A percentile compares a stretch with the other conserved stretches of the same genome.
These are phyloP conservation scores for Thielaviopsis populi DNA, from an alignment of 2,329 filamentous ascomycete species.

Conservation along the genomic window DNA sequence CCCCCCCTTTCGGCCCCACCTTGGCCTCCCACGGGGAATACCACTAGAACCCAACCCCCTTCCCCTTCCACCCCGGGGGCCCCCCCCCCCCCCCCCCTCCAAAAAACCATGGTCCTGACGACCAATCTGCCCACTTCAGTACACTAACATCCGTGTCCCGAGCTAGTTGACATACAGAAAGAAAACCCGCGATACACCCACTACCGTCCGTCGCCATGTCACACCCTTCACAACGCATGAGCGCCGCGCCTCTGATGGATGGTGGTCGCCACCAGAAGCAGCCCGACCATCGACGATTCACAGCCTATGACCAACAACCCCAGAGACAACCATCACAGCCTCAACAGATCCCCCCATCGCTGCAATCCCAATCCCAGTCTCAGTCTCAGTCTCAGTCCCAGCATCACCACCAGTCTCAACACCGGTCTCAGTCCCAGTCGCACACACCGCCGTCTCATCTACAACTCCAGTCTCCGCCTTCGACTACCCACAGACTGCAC, in stretches of 20 bases:
- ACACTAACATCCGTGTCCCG: slow-evolving; percentile 3
- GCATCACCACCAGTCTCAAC: neutral
- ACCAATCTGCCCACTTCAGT: neutral
- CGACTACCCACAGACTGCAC: slow-evolving; percentile 6
- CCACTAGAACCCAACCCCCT: too few species aligned
- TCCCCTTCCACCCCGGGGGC: too few species aligned
- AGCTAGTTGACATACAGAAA: neutral
- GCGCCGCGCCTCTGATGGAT: slow-evolving; percentile 1
- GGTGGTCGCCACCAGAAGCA: slow-evolving; percentile 5
- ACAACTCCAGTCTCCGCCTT: neutral
- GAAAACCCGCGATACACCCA: neutral
- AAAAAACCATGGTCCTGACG: neutral
- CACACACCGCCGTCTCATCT: neutral
- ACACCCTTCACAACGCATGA: slow-evolving; percentile 11
- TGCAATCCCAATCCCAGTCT: neutral
- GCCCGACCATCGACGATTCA: slow-evolving; percentile 8
- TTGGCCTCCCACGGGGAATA: neutral
- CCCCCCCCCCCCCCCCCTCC: neutral
- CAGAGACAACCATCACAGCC: slow-evolving; percentile 2
- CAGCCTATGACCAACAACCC: slow-evolving; percentile 3
- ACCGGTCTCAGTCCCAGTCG: neutral
- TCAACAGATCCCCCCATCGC: neutral
- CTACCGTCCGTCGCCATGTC: slow-evolving; percentile 3
- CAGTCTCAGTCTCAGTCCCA: neutral
- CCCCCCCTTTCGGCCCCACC: neutral